phyloP scores from a whole-genome alignment of 768 basidiomycete species.

The Mycena floridula region DNA sequence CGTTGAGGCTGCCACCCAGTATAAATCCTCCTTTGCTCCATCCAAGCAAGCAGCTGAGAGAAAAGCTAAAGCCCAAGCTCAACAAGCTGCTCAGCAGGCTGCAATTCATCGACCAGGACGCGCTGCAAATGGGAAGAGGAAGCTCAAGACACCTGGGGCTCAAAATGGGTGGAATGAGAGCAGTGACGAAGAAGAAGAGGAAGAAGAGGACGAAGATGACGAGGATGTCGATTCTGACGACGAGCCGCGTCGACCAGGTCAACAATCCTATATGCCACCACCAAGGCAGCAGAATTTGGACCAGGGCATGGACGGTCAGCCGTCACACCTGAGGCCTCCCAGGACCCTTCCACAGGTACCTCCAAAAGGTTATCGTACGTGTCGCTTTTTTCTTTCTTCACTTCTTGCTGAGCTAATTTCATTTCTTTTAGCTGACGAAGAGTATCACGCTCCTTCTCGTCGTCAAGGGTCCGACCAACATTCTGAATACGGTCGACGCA shows the following conservation, averaged over 20 bases:
- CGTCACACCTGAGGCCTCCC: slow-evolving; percentile 46
- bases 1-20: slow-evolving; percentile 28
- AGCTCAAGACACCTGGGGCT: slow-evolving; percentile 43
- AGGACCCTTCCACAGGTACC: slow-evolving; percentile 66
- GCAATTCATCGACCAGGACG: slow-evolving; percentile 73
- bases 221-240: slow-evolving; percentile 66
- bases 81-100: slow-evolving; percentile 76
- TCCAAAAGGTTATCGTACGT: slow-evolving; percentile 11
- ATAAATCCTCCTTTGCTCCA: slow-evolving; percentile 84
- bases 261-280: slow-evolving; percentile 23
- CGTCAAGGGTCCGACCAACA: slow-evolving; percentile 17
- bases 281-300: slow-evolving; percentile 16
- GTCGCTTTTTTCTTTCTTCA: slow-evolving; percentile 4
- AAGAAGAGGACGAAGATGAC: slow-evolving; percentile 72
- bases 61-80: slow-evolving; percentile 77
- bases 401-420: slow-evolving; percentile 7
- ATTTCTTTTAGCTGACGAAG: slow-evolving; percentile 36
- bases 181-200: slow-evolving; percentile 81
- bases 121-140: slow-evolving; percentile 54
- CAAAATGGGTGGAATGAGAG: slow-evolving; percentile 63
- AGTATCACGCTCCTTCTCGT: slow-evolving; percentile 27
- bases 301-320: slow-evolving; percentile 18
- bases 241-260: too few relatives aligned
- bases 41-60: slow-evolving; percentile 81
- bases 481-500: slow-evolving; percentile 44